These are phyloP conservation scores for Venturia effusa DNA, from an alignment of 2,329 filamentous ascomycete species.

Conservation along the genomic window DNA sequence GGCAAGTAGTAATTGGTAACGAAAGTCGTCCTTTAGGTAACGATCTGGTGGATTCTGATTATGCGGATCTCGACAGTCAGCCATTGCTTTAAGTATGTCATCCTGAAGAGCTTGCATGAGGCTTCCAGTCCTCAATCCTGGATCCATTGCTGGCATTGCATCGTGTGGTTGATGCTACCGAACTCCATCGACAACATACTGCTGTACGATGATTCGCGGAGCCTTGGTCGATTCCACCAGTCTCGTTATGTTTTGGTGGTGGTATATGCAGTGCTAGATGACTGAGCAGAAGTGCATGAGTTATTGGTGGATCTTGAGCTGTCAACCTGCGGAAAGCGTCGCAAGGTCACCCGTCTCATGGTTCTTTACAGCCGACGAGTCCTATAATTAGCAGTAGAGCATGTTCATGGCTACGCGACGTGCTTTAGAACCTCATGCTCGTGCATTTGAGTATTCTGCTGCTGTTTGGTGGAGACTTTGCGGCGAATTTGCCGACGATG, in stretches of 20 bases:
- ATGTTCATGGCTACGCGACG: not conserved
- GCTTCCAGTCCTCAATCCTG: not conserved
- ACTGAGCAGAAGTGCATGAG: not conserved
- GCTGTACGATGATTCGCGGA: not conserved
- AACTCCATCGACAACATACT: not conserved
- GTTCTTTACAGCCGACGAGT: not conserved
- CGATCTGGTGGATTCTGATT: not conserved
- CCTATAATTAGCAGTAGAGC: not conserved
- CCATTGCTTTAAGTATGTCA: not conserved
- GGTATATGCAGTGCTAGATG: not conserved
- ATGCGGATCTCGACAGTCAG: not conserved
- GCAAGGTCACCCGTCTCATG: not conserved
- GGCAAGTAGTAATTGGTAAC: not conserved
- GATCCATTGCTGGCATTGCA: not conserved
- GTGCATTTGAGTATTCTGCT: not conserved
- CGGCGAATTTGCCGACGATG: not conserved
- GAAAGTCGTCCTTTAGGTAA: not conserved
- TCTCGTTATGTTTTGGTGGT: not conserved
- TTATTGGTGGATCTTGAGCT: not conserved
- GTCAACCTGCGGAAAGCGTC: not conserved
- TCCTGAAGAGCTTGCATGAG: not conserved
- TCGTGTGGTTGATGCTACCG: not conserved
- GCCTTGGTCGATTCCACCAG: not conserved
- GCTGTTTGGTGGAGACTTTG: not conserved
- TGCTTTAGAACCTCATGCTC: not conserved